Evolutionary conservation across 23 red algal species (phyloP), one percentile per base, ranked within the genome.

Genomic region (Cyanidioschyzon merolae): DNA sequence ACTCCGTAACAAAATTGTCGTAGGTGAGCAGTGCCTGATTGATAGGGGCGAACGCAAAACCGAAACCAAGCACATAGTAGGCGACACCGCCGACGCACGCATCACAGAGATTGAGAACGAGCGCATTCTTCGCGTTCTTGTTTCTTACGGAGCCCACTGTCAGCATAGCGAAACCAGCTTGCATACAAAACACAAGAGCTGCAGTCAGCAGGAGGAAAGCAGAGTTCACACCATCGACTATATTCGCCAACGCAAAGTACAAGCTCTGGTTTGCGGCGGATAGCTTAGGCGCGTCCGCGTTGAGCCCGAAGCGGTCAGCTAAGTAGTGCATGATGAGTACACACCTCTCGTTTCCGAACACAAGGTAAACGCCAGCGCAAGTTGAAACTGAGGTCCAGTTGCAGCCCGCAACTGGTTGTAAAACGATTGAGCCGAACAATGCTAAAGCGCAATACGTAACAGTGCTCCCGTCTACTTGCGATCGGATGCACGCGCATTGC

Each of bases 171-270:
- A 83, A 90, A 24, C 80, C 77, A 34, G 84, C 87, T 54, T 96
- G 92, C 92, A 96, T 96, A 39, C 84, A 84, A 78, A 96, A 96
- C 38, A 96, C 92, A 18, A 96, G 87, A 76, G 84, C 89, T 39
- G 68, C 92, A 39, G 87, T 85, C 37, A 88, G 54, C 50, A 96
- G 84, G 2, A 96, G 76, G 67, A 96, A 96, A 40, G 86, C 67
- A 77, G 50, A 78, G 80, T 96, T 76, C 38, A 90, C 77, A 58
- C 50, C 58, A 76, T 68, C 68, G 37, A 58, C 74, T 34, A 80
- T 57, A n/a, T 17, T 80, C 25, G 59, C 37, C 32, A 25, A 37
- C 57, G 41, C 18, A 34, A 45, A 37, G 36, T 34, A 37, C 35
- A 78, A 34, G 17, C 36, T 68, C 76, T 78, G 76, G 39, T 39